Percentiles rank a stretch among this genome's conserved stretches.
These are phyloP conservation scores for Chionographis japonica DNA, from an alignment of 106 monocot genomes.

Conservation along the genomic window DNA sequence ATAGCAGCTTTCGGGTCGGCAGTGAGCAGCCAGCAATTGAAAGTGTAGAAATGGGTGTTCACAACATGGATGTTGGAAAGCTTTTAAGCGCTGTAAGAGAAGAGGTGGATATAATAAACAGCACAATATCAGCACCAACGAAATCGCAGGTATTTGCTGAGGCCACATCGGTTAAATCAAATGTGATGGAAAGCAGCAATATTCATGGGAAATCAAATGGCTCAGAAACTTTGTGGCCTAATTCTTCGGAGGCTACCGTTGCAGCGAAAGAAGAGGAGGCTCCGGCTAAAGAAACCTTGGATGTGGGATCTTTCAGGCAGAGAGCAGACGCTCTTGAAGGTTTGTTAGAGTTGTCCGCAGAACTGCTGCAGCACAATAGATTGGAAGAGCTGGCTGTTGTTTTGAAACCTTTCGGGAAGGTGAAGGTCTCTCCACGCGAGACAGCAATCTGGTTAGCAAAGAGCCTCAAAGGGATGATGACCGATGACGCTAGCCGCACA, in stretches of 20 bases:
- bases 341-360: conserved; percentile 85
- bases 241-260: conserved; percentile 14
- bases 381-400: conserved; percentile 87
- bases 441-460: conserved; percentile 97
- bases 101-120: conserved; percentile 55
- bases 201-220: conserved; percentile 25
- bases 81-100: conserved; percentile 53
- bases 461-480: conserved; percentile 92
- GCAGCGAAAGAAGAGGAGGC: conserved; percentile 36
- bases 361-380: conserved; percentile 61
- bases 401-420: conserved; percentile 89
- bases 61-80: conserved; percentile 45
- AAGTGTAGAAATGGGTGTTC: conserved; percentile 38
- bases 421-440: conserved; percentile 90
- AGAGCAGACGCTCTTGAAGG: conserved; percentile 96
- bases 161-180: conserved; percentile 14
- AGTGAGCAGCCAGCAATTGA: conserved; percentile 54
- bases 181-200: conserved; percentile 18
- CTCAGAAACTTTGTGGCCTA: conserved; percentile 7
- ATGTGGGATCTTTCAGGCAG: conserved; percentile 78
- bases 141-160: conserved; percentile 16
- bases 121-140: conserved; percentile 3
- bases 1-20: conserved; percentile 87
- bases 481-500: conserved; percentile 37
- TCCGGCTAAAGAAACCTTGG: conserved; percentile 61